Percentiles rank a stretch among this genome's conserved stretches.
Evolutionary conservation across 257 asterid genomes (phyloP).

Genomic region (Plectranthus barbatus): DNA sequence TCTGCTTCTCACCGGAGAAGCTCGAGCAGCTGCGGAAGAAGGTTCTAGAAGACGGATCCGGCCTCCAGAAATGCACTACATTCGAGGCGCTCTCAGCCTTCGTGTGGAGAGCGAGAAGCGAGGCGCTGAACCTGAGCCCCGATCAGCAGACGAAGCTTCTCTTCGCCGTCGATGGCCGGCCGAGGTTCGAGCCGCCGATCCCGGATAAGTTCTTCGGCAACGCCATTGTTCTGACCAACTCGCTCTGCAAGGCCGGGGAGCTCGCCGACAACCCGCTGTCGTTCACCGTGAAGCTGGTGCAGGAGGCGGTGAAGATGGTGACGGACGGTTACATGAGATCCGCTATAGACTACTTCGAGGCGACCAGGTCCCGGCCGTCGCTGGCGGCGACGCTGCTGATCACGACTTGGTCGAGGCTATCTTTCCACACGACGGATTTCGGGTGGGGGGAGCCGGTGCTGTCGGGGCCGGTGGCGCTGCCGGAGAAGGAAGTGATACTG

Average conservation of each 20-base stretch:
- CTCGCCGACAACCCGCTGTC: slow-evolving; percentile 47
- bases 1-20: slow-evolving; percentile 63
- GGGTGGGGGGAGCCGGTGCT: slow-evolving; percentile 82
- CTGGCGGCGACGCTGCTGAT: slow-evolving; percentile 65
- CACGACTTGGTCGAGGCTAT: slow-evolving; percentile 74
- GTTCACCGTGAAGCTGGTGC: slow-evolving; percentile 46
- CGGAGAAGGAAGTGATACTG: slow-evolving; percentile 74
- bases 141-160: slow-evolving; percentile 75
- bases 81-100: slow-evolving; percentile 85
- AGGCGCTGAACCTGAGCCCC: slow-evolving; percentile 55
- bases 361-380: slow-evolving; percentile 68
- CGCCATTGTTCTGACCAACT: slow-evolving; percentile 67
- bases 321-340: slow-evolving; percentile 71
- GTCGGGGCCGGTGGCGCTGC: slow-evolving; percentile 73
- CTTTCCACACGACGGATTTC: slow-evolving; percentile 75
- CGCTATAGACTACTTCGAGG: slow-evolving; percentile 72
- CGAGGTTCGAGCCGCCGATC: slow-evolving; percentile 58
- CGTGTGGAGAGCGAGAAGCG: slow-evolving; percentile 64
- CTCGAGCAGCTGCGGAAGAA: slow-evolving; percentile 41
- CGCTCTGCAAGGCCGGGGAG: slow-evolving; percentile 55
- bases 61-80: slow-evolving; percentile 52
- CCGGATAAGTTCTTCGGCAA: slow-evolving; percentile 77
- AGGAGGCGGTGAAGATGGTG: slow-evolving; percentile 62
- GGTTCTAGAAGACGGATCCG: slow-evolving; percentile 49
- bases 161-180: slow-evolving; percentile 79